Percentiles rank a stretch among this genome's conserved stretches.
Evolutionary conservation across 2,329 filamentous ascomycete genomes (phyloP).

Genomic region (Pseudogymnoascus sp.): DNA sequence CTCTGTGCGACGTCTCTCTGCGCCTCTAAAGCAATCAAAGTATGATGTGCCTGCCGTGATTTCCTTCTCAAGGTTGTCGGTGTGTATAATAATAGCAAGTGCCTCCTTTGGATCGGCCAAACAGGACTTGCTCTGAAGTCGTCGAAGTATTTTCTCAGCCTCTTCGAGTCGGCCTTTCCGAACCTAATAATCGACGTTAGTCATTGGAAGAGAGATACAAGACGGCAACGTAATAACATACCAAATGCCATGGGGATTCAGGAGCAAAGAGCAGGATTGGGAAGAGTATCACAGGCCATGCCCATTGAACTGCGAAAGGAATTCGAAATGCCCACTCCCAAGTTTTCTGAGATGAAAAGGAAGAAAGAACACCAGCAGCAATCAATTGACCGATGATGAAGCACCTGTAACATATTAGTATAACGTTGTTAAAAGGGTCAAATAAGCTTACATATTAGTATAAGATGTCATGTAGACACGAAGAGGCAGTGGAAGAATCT

Average conservation of each 20-base stretch:
- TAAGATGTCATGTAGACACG: constrained; percentile 39
- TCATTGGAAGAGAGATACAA: no score
- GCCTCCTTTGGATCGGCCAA: constrained; percentile 15
- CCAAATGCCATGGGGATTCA: constrained; percentile 43
- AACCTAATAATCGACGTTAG: constrained; percentile 17
- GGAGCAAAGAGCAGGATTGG: constrained; percentile 38
- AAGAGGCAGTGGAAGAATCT: constrained; percentile 38
- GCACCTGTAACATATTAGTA: constrained; percentile 26
- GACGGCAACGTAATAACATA: no score
- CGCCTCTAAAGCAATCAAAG: constrained; percentile 40
- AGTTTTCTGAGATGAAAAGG: constrained; percentile 32
- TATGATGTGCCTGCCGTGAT: constrained; percentile 37
- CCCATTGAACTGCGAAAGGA: constrained; percentile 41
- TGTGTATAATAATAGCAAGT: constrained; percentile 46
- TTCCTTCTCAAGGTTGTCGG: constrained; percentile 46
- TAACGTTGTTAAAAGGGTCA: no score
- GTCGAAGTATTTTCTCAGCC: constrained; percentile 37
- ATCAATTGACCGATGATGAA: constrained; percentile 44
- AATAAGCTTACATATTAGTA: constrained; percentile 31
- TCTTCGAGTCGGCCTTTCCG: constrained; percentile 36
- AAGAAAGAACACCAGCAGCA: constrained; percentile 39
- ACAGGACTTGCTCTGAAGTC: constrained; percentile 23
- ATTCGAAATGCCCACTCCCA: constrained; percentile 42
- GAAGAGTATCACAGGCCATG: constrained; percentile 40
- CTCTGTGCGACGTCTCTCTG: constrained; percentile 43